Evolutionary conservation across 2,329 filamentous ascomycete genomes (phyloP), one percentile per base, ranked within the genome.

Genomic region (Calonectria honghensis): DNA sequence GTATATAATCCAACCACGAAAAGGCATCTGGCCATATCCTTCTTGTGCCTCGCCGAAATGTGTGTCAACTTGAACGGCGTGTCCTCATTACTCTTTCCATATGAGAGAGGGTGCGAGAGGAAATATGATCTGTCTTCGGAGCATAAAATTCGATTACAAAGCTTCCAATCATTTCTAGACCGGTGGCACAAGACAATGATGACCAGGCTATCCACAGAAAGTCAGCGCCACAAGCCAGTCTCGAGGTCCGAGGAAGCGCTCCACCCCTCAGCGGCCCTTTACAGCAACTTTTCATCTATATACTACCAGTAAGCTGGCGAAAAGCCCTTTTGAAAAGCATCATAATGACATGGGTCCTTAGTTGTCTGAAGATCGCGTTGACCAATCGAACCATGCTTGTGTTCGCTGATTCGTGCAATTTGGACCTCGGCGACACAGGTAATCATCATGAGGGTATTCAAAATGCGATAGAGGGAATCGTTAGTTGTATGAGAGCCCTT

Each of bases 81-180:
- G 6, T 68, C 66, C 4, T 59, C 66, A 5, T 5, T 68, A 13
- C 35, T 68, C 5, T 68, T 68, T 48, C 51, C 66, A 35, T 68
- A 57, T 29, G 66, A 68, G 27, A 32, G 27, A 31, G 51, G 66
- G 2, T 48, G 41, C 10, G 35, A 45, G 29, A 37, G 13, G 6
- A 67, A 35, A n/a, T 67, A 39, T 18, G 13, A n/a, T 18, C 45
- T 67, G 3, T 29, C 45, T 4, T 9, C 32, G 1, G 31, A 67
- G 27, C 31, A 51, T n/a, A 54, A 39, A 16, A 13, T 27, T 6
- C n/a, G 31, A 20, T 5, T 67, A 2, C n/a, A 41, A 10, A 41
- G 16, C 11, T 67, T 51, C 39, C 16, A 39, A 7, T 14, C 24
- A 1, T 37, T 50, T 4, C n/a, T 67, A 6, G 45, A 51, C 13